These are phyloP conservation scores for Capronia coronata DNA, from an alignment of 2,329 filamentous ascomycete species.

Conservation along the genomic window DNA sequence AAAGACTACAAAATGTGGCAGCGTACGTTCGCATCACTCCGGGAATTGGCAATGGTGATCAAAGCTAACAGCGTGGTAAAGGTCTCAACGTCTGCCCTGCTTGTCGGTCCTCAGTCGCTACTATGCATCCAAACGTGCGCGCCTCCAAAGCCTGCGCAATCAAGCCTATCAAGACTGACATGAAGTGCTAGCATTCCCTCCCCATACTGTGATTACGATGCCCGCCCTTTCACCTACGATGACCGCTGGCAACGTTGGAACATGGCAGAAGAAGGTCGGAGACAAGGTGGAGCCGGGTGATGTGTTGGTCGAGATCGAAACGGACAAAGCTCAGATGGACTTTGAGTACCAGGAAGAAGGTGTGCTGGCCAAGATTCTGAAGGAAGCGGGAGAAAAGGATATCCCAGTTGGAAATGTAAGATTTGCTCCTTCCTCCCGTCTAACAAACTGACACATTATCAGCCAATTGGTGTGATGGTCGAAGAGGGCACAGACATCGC, in stretches of 20 bases:
- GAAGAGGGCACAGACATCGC: slow-evolving; percentile 83
- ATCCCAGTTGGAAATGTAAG: slow-evolving; percentile 88
- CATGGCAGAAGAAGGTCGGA: slow-evolving; percentile 96
- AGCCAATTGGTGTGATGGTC: slow-evolving; percentile 95
- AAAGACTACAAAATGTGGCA: slow-evolving; percentile 39
- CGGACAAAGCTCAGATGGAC: slow-evolving; percentile 99
- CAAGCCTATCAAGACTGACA: slow-evolving; percentile 21
- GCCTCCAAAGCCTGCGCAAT: slow-evolving; percentile 2
- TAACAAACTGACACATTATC: slow-evolving; percentile 30
- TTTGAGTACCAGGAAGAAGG: slow-evolving; percentile 99
- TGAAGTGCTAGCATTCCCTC: slow-evolving; percentile 66
- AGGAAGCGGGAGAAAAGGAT: slow-evolving; percentile 89
- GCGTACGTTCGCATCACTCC: slow-evolving; percentile 32
- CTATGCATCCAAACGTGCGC: slow-evolving; percentile 63
- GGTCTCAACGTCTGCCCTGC: slow-evolving; percentile 38
- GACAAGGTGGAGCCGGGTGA: slow-evolving; percentile 84
- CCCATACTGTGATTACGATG: slow-evolving; percentile 95
- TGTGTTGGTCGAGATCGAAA: slow-evolving; percentile 96
- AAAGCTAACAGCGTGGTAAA: slow-evolving; percentile 17
- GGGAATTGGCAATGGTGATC: neutral
- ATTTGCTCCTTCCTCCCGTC: slow-evolving; percentile 30
- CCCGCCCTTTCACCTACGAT: slow-evolving; percentile 96
- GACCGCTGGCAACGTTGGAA: slow-evolving; percentile 91
- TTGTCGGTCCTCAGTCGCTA: slow-evolving; percentile 57
- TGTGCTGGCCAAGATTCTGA: slow-evolving; percentile 87